Evolutionary conservation across 257 asterid species (phyloP), one percentile per base, ranked within the genome.

Genomic region (Scutellaria galericulata): DNA sequence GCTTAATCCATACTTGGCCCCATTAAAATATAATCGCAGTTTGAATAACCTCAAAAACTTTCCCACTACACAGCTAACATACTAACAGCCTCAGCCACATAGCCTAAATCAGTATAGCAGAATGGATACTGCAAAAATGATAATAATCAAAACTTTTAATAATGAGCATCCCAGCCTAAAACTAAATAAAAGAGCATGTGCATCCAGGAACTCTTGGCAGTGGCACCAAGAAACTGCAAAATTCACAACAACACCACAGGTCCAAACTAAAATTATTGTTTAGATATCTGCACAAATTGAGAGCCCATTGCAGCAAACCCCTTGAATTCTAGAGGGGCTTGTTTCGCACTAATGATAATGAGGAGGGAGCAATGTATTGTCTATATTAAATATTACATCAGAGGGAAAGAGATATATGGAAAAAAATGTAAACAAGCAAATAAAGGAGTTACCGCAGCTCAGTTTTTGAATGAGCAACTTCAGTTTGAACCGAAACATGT

Each of bases 401-500:
- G 7, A 48, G 14, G 63, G 64, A 68, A 67, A 27, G 42, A 50
- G 46, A 69, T 9, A 69, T 9, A 77, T 42, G 40, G 14, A 20
- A 39, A 37, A 55, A 48, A 47, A 20, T 24, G 14, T 39, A 63
- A 52, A 47, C 2, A 76, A 72, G 68, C 61, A 77, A 37, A 78
- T 37, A 46, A 44, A 74, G 74, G 64, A 72, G 76, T 81, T 90
- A 90, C 99, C 97, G 84, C 61, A 85, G 85, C 88, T 95, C 99
- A 71, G 94, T 88, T 90, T 90, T 95, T 31, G 98, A 95, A 86
- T 95, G 97, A 79, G 99, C 98, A 85, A 87, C 83, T 83, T 95
- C 99, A 71, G 97, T 87, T 77, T 92, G 99, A 81, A 92, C 99
- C 1, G 99, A 84, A 64, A 86, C 87, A 70, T 95, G 98, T 0